Evolutionary conservation across 108 stramenopile species (phyloP).

Genomic region (Aurantiochytrium sp.): DNA sequence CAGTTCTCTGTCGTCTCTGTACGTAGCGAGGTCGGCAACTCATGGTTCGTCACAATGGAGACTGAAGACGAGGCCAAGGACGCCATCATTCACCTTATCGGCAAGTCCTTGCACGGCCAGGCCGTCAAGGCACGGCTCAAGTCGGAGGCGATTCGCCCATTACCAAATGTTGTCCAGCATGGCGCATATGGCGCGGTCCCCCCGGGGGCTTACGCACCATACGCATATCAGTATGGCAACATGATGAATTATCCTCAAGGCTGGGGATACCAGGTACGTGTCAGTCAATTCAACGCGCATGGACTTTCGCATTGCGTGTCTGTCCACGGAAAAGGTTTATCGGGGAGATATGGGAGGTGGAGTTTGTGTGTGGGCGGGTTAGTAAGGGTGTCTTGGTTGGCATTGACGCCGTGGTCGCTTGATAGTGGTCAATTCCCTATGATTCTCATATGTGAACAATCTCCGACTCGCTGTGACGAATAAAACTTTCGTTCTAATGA

Average conservation of each 20-base stretch:
- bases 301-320: too few relatives aligned
- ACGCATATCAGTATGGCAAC: background rate
- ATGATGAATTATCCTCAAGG: background rate
- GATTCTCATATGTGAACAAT: conserved; percentile 21
- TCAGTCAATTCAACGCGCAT: background rate
- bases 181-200: background rate
- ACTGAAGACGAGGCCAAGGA: conserved; percentile 44
- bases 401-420: background rate
- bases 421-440: background rate
- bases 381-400: background rate
- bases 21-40: conserved; percentile 51
- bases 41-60: conserved; percentile 52
- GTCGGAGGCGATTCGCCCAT: conserved; percentile 35
- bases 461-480: conserved; percentile 10
- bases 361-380: background rate
- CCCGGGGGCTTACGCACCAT: background rate
- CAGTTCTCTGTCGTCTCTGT: conserved; percentile 33
- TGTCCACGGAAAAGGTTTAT: background rate
- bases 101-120: conserved; percentile 46
- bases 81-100: conserved; percentile 39
- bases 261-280: background rate
- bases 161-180: background rate
- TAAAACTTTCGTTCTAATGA: conserved; percentile 21
- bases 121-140: conserved; percentile 48
- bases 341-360: background rate